phyloP scores from a whole-genome alignment of 345 rosid genomes.

The Syzygium grande region DNA sequence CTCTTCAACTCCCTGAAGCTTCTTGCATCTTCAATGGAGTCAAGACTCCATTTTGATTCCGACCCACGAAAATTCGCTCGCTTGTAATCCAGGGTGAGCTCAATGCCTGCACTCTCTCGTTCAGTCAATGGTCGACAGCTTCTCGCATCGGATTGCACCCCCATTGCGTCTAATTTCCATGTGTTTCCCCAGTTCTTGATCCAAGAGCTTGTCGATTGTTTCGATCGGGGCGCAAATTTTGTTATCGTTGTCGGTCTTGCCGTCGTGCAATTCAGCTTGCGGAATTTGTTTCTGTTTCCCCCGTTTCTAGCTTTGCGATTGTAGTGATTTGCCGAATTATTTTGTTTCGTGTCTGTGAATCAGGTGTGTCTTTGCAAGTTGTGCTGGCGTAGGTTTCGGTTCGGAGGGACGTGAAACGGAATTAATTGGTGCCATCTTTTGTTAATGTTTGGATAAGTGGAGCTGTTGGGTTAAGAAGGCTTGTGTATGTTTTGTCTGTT shows the following conservation, averaged over 20 bases:
- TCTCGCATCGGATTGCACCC: neutral
- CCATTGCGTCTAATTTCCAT: neutral
- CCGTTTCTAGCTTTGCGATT: neutral
- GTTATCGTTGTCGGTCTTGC: neutral
- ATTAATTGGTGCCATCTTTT: neutral
- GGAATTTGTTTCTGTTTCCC: neutral
- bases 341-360: neutral
- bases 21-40: neutral
- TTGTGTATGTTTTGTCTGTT: neutral
- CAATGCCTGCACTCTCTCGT: neutral
- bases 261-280: neutral
- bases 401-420: neutral
- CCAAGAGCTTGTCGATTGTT: neutral
- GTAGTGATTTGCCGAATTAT: neutral
- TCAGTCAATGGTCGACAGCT: neutral
- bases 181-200: neutral
- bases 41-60: neutral
- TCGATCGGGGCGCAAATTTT: neutral
- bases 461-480: neutral
- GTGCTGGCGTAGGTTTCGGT: neutral
- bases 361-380: neutral
- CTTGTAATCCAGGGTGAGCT: neutral
- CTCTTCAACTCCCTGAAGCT: neutral
- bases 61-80: neutral
- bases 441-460: neutral